phyloP scores from a whole-genome alignment of 1,284 basidiomycete genomes.

The Pyrrhoderma noxium region DNA sequence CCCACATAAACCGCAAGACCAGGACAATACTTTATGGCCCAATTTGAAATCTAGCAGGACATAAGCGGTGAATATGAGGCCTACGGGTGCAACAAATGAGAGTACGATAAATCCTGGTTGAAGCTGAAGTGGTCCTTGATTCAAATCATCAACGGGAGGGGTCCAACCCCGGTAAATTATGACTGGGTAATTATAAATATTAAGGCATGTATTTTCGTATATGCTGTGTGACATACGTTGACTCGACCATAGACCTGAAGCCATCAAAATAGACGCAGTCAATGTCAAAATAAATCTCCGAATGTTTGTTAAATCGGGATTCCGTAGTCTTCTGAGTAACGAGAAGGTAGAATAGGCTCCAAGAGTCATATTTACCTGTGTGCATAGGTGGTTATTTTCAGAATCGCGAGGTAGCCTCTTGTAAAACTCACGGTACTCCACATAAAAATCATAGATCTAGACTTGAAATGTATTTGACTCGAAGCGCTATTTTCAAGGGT shows the following conservation, averaged over 20 bases:
- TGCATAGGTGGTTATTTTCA: too few species aligned
- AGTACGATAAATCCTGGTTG: conserved; percentile 12
- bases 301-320: background rate
- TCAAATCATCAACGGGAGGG: too few species aligned
- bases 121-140: background rate
- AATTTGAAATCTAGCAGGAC: background rate
- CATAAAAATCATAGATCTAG: too few species aligned
- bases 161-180: background rate
- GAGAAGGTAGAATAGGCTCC: conserved; percentile 8
- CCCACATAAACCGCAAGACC: conserved; percentile 5
- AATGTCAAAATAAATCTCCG: background rate
- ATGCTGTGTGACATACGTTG: conserved; percentile 9
- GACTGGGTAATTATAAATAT: background rate
- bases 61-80: conserved; percentile 8
- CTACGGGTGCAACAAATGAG: conserved; percentile 6
- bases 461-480: too few species aligned
- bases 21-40: background rate
- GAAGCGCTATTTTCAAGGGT: too few species aligned
- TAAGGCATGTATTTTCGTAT: background rate
- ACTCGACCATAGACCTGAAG: conserved; percentile 13
- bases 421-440: background rate
- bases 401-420: too few species aligned
- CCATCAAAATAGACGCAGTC: conserved; percentile 3
- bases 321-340: conserved; percentile 1
- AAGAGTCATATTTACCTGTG: conserved; percentile 6